These are phyloP conservation scores for Fusarium coicis DNA, from an alignment of 2,329 filamentous ascomycete species.

Conservation along the genomic window DNA sequence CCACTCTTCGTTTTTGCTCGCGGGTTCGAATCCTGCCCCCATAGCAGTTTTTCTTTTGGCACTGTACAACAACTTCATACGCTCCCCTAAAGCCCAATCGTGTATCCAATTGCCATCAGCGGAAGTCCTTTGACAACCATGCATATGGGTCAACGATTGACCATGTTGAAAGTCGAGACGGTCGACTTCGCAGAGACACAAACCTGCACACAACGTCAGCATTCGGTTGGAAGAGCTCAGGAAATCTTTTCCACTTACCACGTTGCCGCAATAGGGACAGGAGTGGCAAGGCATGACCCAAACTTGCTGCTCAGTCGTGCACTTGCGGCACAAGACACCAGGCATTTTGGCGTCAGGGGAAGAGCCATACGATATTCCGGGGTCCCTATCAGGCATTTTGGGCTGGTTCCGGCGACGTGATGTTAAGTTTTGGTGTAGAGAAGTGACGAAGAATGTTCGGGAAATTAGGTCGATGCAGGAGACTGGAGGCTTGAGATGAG, in stretches of 20 bases:
- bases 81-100: accelerated
- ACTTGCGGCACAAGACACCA: neutral
- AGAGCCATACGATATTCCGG: neutral
- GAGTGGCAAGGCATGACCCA: neutral
- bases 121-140: accelerated
- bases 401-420: accelerated
- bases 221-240: accelerated
- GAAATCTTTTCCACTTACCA: accelerated
- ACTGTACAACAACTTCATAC: neutral
- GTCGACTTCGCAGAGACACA: neutral
- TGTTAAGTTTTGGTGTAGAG: accelerated
- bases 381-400: neutral
- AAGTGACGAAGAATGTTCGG: too few species aligned
- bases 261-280: neutral
- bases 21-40: neutral
- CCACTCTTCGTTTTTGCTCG: constrained; percentile 11
- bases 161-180: neutral
- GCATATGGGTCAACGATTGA: neutral
- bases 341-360: neutral
- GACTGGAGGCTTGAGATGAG: neutral
- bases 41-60: too few species aligned
- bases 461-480: too few species aligned
- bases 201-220: accelerated
- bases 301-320: neutral
- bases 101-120: accelerated